Percentiles rank a stretch among this genome's conserved stretches.
phyloP scores from a whole-genome alignment of 1,139 yeast genomes.

The Eremothecium gossypii region DNA sequence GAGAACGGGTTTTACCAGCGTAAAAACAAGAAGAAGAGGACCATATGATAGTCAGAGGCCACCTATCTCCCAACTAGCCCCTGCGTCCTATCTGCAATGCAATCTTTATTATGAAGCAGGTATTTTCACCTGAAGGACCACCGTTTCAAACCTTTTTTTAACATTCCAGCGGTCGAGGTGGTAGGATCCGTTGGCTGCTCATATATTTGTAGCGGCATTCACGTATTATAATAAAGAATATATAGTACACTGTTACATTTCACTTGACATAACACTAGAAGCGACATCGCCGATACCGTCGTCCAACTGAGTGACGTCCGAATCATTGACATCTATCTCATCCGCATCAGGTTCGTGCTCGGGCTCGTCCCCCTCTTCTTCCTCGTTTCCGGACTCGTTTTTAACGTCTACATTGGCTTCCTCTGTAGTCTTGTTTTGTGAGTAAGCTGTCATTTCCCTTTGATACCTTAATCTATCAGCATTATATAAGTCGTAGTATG shows the following conservation, averaged over 20 bases:
- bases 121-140: not conserved
- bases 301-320: conserved; percentile 3
- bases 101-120: not conserved
- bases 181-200: not conserved
- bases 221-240: not conserved
- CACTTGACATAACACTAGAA: conserved; percentile 5
- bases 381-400: conserved; percentile 18
- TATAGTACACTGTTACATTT: conserved; percentile 3
- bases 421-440: conserved; percentile 22
- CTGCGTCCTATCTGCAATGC: too few relatives aligned
- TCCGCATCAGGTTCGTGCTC: conserved; percentile 6
- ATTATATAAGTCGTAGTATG: conserved; percentile 68
- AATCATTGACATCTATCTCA: conserved; percentile 6
- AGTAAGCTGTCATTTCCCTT: conserved; percentile 62
- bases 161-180: not conserved
- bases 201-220: not conserved
- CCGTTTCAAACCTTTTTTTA: not conserved
- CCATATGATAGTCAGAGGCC: not conserved
- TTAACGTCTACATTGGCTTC: conserved; percentile 19
- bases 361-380: conserved; percentile 1
- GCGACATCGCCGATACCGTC: conserved; percentile 4
- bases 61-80: not conserved
- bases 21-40: conserved; percentile 42
- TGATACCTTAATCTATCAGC: conserved; percentile 72
- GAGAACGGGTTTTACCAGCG: conserved; percentile 67